These are phyloP conservation scores for Polychaeton citri DNA, from an alignment of 2,329 filamentous ascomycete genomes.

Conservation along the genomic window DNA sequence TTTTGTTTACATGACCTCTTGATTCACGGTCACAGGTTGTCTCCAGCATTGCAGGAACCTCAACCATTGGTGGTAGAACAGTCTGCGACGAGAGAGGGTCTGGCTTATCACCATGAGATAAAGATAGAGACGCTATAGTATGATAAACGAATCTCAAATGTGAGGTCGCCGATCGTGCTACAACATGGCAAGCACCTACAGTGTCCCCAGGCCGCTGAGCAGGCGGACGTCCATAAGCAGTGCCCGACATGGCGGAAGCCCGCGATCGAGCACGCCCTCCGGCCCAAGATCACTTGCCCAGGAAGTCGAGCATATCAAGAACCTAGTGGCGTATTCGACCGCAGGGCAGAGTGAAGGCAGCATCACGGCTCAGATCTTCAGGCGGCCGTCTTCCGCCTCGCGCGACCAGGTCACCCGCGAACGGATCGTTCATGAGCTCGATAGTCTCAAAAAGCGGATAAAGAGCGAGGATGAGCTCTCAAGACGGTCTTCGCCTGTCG, in stretches of 20 bases:
- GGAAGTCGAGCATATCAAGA: conserved; percentile 14
- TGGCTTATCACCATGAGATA: not conserved
- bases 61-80: not conserved
- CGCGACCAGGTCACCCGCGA: conserved; percentile 7
- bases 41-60: not conserved
- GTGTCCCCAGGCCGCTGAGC: not conserved
- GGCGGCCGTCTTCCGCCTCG: conserved; percentile 2
- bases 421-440: conserved; percentile 13
- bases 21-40: not conserved
- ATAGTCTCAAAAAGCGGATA: conserved; percentile 17
- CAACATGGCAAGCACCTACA: not conserved
- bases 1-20: not conserved
- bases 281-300: conserved; percentile 8
- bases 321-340: conserved; percentile 8
- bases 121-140: not conserved
- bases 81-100: not conserved
- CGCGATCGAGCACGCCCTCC: not conserved
- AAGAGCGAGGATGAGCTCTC: conserved; percentile 6
- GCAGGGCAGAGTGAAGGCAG: conserved; percentile 8
- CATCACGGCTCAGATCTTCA: conserved; percentile 14
- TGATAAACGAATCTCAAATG: not conserved
- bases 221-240: not conserved
- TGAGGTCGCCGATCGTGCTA: not conserved
- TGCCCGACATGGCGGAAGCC: not conserved
- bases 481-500: not conserved